These are phyloP conservation scores for Nicotiana knightiana DNA, from an alignment of 257 asterid genomes.

Conservation along the genomic window DNA sequence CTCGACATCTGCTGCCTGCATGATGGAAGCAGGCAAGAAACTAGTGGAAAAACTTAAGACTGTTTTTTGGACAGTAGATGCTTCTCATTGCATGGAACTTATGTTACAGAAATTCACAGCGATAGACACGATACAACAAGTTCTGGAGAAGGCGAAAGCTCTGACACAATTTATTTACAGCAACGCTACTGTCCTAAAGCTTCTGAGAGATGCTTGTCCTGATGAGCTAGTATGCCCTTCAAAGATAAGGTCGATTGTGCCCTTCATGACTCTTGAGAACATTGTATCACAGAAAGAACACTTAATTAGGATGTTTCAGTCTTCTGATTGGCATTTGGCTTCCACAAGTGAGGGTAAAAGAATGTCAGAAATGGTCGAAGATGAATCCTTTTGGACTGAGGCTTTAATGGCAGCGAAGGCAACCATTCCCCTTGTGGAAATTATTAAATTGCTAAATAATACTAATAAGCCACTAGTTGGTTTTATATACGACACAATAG, in stretches of 20 bases:
- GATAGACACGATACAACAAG: slow-evolving; percentile 19
- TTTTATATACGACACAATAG: slow-evolving; percentile 47
- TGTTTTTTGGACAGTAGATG: slow-evolving; percentile 52
- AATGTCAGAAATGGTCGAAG: slow-evolving; percentile 32
- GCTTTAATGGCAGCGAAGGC: slow-evolving; percentile 34
- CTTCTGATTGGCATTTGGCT: slow-evolving; percentile 23
- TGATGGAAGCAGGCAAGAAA: slow-evolving; percentile 41
- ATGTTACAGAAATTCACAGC: slow-evolving; percentile 43
- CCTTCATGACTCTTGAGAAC: slow-evolving; percentile 48
- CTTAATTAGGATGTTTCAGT: slow-evolving; percentile 24
- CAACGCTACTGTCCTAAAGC: slow-evolving; percentile 20
- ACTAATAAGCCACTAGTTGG: slow-evolving; percentile 28
- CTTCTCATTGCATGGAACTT: slow-evolving; percentile 51
- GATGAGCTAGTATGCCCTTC: slow-evolving; percentile 26
- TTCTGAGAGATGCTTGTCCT: slow-evolving; percentile 18
- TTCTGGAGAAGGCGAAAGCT: slow-evolving; percentile 38
- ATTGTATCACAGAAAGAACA: slow-evolving; percentile 29
- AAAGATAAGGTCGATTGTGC: slow-evolving; percentile 18
- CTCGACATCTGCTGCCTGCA: slow-evolving; percentile 42
- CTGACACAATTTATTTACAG: slow-evolving; percentile 34
- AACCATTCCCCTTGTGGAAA: slow-evolving; percentile 44
- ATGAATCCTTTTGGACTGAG: slow-evolving; percentile 39
- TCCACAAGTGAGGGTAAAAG: slow-evolving; percentile 26
- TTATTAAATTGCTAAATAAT: slow-evolving; percentile 27
- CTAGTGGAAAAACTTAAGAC: slow-evolving; percentile 30